phyloP scores from a whole-genome alignment of 192 early-diverging fungal species.

The Umbelopsis sp. region DNA sequence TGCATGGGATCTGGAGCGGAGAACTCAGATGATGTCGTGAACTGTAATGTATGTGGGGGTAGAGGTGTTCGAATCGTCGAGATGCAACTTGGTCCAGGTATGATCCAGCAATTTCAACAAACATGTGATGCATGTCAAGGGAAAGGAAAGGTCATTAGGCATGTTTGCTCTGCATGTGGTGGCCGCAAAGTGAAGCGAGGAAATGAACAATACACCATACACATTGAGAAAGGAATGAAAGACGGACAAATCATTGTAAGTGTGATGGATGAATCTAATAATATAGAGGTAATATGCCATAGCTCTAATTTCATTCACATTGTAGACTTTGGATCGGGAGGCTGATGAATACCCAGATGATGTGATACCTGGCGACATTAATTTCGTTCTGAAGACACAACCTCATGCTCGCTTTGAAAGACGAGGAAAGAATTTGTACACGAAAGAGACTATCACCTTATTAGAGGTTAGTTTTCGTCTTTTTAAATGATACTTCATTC shows the following conservation, averaged over 20 bases:
- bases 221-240: conserved; percentile 82
- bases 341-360: conserved; percentile 89
- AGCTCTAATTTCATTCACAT: not conserved
- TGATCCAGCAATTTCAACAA: conserved; percentile 93
- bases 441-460: conserved; percentile 77
- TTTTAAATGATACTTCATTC: not conserved
- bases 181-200: conserved; percentile 87
- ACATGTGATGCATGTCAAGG: conserved; percentile 91
- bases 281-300: too few relatives aligned
- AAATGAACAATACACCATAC: conserved; percentile 76
- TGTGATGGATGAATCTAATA: not conserved
- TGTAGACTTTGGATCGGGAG: conserved; percentile 79
- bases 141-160: conserved; percentile 83
- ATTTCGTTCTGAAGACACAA: conserved; percentile 73
- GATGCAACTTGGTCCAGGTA: conserved; percentile 89
- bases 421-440: conserved; percentile 74
- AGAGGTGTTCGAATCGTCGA: conserved; percentile 78
- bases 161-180: conserved; percentile 80
- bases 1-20: conserved; percentile 94
- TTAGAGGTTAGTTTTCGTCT: conserved; percentile 43
- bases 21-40: conserved; percentile 79
- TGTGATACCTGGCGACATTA: conserved; percentile 80
- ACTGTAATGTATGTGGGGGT: conserved; percentile 80
- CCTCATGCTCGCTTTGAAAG: conserved; percentile 78
- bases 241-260: conserved; percentile 67